phyloP scores from a whole-genome alignment of 345 rosid genomes.

The Populus ilicifolia region DNA sequence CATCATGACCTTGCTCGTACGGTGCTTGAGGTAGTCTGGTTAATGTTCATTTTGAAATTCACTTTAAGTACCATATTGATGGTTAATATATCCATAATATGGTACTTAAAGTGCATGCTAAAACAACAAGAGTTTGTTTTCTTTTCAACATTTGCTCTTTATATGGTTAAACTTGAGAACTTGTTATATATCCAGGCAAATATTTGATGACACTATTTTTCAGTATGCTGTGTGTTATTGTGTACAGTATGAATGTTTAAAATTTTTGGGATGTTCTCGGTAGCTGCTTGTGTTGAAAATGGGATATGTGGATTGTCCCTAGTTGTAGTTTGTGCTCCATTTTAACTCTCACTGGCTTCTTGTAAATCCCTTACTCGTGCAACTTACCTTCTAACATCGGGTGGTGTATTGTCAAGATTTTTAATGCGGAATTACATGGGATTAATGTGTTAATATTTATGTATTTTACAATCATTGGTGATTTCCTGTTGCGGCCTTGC shows the following conservation, averaged over 20 bases:
- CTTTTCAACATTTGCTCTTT: neutral
- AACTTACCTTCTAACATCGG: neutral
- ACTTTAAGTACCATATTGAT: neutral
- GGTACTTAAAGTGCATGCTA: neutral
- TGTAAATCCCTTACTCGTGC: neutral
- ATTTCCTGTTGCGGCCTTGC: neutral
- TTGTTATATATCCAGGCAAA: neutral
- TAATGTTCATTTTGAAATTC: neutral
- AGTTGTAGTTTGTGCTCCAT: neutral
- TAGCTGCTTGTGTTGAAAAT: neutral
- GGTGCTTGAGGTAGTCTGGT: conserved; percentile 60
- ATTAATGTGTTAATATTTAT: neutral
- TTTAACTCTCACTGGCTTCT: neutral
- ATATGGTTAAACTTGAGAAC: neutral
- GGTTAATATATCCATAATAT: neutral
- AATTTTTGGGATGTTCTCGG: neutral
- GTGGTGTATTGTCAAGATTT: neutral
- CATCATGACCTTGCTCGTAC: conserved; percentile 56
- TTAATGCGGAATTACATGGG: neutral
- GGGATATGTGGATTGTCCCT: neutral
- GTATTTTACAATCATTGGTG: neutral
- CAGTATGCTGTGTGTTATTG: neutral
- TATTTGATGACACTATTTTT: neutral
- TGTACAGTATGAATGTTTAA: neutral
- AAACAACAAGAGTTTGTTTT: neutral